These are phyloP conservation scores for Leptographium radiaticola DNA, from an alignment of 2,329 filamentous ascomycete genomes.

Conservation along the genomic window DNA sequence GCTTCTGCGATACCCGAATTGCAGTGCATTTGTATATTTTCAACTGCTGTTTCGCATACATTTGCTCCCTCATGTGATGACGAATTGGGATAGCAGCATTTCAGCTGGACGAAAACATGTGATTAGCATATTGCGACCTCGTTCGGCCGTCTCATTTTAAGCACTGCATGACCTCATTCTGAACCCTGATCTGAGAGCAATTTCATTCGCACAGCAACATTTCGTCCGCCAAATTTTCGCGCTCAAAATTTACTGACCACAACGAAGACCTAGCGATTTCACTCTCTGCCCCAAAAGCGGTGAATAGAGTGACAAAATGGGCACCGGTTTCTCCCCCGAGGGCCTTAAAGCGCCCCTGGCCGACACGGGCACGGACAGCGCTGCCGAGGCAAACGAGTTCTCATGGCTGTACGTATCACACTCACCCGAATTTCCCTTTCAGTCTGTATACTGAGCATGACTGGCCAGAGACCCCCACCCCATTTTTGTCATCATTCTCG, in stretches of 20 bases:
- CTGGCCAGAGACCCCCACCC: slow-evolving; percentile 36
- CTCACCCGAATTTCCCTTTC: not conserved
- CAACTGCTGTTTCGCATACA: not conserved
- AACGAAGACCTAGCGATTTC: not conserved
- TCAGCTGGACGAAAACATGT: not conserved
- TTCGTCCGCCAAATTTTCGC: not conserved
- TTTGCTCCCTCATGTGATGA: not conserved
- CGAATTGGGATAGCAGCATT: not conserved
- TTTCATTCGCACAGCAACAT: not conserved
- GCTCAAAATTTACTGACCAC: not conserved
- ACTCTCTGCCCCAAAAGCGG: not conserved
- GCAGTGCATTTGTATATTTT: not conserved
- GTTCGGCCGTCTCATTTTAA: not conserved
- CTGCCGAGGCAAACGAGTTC: slow-evolving; percentile 8
- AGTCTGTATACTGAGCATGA: not conserved
- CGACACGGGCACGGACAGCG: not conserved
- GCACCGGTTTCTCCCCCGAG: not conserved
- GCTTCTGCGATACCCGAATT: not conserved
- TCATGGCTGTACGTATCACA: slow-evolving; percentile 16
- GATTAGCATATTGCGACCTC: not conserved
- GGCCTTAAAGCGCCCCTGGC: not conserved
- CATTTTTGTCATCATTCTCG: slow-evolving; percentile 40
- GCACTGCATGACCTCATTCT: not conserved
- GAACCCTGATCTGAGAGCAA: not conserved
- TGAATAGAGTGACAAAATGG: not conserved